Conservation (phyloP, 2,329 filamentous ascomycete species). For the Colletotrichum sp. region DNA sequence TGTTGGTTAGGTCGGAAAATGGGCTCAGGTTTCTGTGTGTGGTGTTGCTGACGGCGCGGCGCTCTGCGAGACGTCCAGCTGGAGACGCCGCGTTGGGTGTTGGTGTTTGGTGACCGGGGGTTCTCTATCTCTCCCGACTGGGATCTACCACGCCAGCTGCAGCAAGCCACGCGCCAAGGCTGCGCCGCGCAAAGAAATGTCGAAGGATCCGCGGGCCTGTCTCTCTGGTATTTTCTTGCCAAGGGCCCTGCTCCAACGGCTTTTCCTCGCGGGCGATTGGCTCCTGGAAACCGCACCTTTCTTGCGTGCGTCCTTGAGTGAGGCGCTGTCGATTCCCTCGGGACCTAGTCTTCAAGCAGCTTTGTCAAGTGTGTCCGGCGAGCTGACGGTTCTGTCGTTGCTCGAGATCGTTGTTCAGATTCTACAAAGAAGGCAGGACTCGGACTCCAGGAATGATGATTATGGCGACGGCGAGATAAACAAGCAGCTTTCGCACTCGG, state of each 20-base stretch:
- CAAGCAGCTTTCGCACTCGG: background rate
- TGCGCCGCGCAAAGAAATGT: slow-evolving; percentile 13
- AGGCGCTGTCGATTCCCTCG: background rate
- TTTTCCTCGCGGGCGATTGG: background rate
- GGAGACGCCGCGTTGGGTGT: background rate
- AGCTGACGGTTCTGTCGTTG: background rate
- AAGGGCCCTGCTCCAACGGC: background rate
- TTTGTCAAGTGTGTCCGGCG: background rate
- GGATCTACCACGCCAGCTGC: slow-evolving; percentile 13
- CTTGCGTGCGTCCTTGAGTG: background rate
- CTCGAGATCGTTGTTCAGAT: background rate
- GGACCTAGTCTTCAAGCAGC: background rate
- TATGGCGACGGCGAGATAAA: background rate
- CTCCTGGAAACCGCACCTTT: background rate
- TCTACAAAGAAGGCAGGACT: background rate
- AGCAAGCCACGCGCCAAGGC: slow-evolving; percentile 17
- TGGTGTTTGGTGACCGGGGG: background rate
- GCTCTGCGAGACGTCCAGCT: background rate
- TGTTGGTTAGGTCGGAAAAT: slow-evolving; percentile 5
- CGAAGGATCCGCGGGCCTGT: background rate
- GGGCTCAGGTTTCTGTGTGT: background rate
- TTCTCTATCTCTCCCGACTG: background rate
- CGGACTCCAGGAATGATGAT: background rate
- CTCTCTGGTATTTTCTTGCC: background rate
- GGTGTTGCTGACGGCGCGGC: background rate